Conservation (phyloP, 2,329 filamentous ascomycete genomes). For the Beauveria sp. region DNA sequence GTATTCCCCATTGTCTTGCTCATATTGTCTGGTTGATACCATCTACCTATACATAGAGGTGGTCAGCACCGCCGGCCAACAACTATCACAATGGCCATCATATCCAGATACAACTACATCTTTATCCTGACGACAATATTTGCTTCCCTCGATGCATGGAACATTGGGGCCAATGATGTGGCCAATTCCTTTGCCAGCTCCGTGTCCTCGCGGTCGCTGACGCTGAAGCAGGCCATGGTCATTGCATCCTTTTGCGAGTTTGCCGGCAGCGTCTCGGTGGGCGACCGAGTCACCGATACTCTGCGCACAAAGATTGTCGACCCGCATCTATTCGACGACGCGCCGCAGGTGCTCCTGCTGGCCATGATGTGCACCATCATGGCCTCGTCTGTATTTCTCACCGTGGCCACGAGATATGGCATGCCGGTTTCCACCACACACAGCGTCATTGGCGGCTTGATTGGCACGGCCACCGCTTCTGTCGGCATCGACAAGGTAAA, state of each 20-base stretch:
- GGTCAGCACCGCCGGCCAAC: not conserved
- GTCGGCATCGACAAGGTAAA: constrained; percentile 29
- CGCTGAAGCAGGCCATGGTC: constrained; percentile 38
- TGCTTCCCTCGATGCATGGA: constrained; percentile 51
- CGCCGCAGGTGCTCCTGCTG: constrained; percentile 41
- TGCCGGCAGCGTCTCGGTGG: constrained; percentile 33
- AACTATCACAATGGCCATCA: constrained; percentile 22
- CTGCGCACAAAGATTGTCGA: constrained; percentile 40
- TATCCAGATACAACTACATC: constrained; percentile 47
- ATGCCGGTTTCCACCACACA: constrained; percentile 49
- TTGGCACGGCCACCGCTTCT: constrained; percentile 28
- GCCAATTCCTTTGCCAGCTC: constrained; percentile 41
- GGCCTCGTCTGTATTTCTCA: constrained; percentile 44
- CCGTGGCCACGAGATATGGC: constrained; percentile 41
- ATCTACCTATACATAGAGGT: no score
- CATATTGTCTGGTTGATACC: not conserved
- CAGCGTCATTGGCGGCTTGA: constrained; percentile 37
- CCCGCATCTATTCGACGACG: constrained; percentile 32
- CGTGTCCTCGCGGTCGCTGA: constrained; percentile 37
- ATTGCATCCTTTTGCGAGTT: constrained; percentile 38
- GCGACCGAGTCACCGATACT: constrained; percentile 32
- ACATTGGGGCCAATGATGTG: constrained; percentile 49
- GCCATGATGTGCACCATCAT: constrained; percentile 48
- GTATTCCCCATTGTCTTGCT: not conserved
- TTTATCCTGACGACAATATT: constrained; percentile 50